Base-by-base conservation (phyloP, 176 grass and related monocot genomes). In the Cenchrus purpureus region DNA sequence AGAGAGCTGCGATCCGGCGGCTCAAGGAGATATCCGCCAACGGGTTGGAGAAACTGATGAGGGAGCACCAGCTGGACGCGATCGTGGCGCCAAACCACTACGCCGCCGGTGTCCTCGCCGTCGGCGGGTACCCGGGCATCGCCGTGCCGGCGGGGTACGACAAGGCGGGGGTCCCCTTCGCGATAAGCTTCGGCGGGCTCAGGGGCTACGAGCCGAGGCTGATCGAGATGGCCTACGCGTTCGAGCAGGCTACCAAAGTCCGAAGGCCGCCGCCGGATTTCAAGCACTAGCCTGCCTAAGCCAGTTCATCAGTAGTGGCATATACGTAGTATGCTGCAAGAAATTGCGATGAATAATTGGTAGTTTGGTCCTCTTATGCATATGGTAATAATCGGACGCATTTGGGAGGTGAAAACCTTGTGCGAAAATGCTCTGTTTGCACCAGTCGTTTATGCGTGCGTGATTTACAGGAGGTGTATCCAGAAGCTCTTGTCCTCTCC, bases 201-300 rank as follows among this genome's bases (percentile, higher is more conserved):
- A 90, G 80, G 45, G 88, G 93, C 5, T 90, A 74, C 6, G 93
- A 95, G 19, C 90, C 90, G 1, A 90, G 74, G 63, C 31, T 95
- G 34, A 92, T 92, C 10, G 90, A 95, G 76, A 88, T 95, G 25
- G 82, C 79, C 4, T 95, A 88, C 57, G 79, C 75, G 6, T 92
- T 95, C 28, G 93, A 95, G 72, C 93, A 92, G 12, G 88, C 60
- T 28, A 95, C 88, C 4, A 61, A 59, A 34, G 82, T 84, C 6
- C 77, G 93, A 62, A 86, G 83, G 37, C 17, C 45, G 4, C 93
- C 93, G 6, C 13, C 58, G 37, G 37, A 40, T 10, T 90, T 90
- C 43, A 68, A 65, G 14, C 34, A 9, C 0, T 63, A 64, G 37
- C 37, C 37, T 40, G 56, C 73, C 16, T 56, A 17, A 17, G 15